Base-by-base conservation (phyloP, 2,329 filamentous ascomycete genomes). In the Pseudogymnoascus sp. region DNA sequence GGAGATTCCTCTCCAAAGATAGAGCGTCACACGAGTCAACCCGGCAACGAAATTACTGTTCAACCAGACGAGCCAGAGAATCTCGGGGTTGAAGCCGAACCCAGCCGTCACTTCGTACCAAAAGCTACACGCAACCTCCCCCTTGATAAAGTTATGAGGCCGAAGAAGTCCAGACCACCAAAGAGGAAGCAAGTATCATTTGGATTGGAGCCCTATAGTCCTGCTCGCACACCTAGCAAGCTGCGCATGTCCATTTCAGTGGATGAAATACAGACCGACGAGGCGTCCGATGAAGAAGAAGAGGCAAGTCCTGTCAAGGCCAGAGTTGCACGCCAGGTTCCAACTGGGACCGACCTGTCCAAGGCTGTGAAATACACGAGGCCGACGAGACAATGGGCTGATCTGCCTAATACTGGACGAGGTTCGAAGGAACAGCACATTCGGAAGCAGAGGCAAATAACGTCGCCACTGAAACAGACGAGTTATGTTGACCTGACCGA, bases 301-400 rank as follows among this genome's bases (percentile, higher is more conserved):
- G 49, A 56, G 28, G 12, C n/a, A 34, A 7, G n/a, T 8, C 8
- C 49, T 5, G 11, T 34, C 8, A 56, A 56, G 28, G 49, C 49
- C 7, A 56, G 49, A 56, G 49, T 56, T 8, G 49, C 49, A 56
- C 49, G 49, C 9, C 49, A 56, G 11, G 49, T 56, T 56, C 28
- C 28, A 25, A 9, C 28, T 11, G 49, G 49, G 28, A 56, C 49
- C 5, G 49, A 56, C 49, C n/a, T 56, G 9, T 56, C 49, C n/a
- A 56, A 56, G 16, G 9, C 49, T 18, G 49, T 56, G 28, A 56
- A 56, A 36, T 56, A 36, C 49, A 56, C 49, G 3, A 56, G 21
- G n/a, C 49, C 49, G 6, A 5, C 9, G 9, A 56, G 49, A 3
- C 49, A 56, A 36, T 56, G 49, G 49, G 49, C 49, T 14, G 49